phyloP scores from a whole-genome alignment of 1,139 yeast genomes.

The Suzukiozyma palmioleophila region DNA sequence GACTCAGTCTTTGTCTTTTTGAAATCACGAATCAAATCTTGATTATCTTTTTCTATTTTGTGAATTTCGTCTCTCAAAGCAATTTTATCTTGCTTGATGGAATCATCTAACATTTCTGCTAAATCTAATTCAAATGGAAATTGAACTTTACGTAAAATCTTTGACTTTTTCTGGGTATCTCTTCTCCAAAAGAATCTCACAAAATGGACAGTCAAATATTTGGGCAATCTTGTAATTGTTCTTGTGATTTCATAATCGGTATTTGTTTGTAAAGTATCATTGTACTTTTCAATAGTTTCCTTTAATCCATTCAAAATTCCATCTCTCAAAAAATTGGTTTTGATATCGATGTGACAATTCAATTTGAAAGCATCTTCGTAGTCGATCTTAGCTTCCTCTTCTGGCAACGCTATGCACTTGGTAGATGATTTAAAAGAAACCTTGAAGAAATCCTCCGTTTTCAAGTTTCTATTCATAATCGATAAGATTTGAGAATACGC shows the following conservation, averaged over 20 bases:
- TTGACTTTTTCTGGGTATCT: conserved; percentile 85
- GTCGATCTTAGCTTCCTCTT: conserved; percentile 45
- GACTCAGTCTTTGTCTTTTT: conserved; percentile 59
- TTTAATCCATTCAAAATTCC: conserved; percentile 74
- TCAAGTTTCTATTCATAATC: conserved; percentile 47
- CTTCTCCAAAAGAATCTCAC: conserved; percentile 96
- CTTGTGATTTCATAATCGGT: conserved; percentile 67
- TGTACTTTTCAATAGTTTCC: conserved; percentile 75
- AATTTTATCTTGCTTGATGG: conserved; percentile 60
- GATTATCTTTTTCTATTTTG: conserved; percentile 69
- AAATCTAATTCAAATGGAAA: conserved; percentile 93
- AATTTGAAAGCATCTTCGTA: conserved; percentile 63
- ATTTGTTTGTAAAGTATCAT: conserved; percentile 63
- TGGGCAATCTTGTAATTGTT: conserved; percentile 77
- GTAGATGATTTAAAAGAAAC: conserved; percentile 61
- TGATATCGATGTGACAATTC: conserved; percentile 81
- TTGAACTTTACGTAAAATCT: conserved; percentile 87
- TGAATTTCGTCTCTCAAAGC: conserved; percentile 75
- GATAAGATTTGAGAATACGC: conserved; percentile 77
- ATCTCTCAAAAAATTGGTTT: conserved; percentile 83
- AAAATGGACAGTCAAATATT: conserved; percentile 83
- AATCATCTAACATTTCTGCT: conserved; percentile 78
- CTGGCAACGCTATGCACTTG: conserved; percentile 55
- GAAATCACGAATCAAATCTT: conserved; percentile 68
- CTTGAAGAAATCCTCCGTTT: conserved; percentile 54